Percentiles rank a stretch among this genome's conserved stretches.
These are phyloP conservation scores for Debaryomyces subglobosus DNA, from an alignment of 1,139 yeast species.

Conservation along the genomic window DNA sequence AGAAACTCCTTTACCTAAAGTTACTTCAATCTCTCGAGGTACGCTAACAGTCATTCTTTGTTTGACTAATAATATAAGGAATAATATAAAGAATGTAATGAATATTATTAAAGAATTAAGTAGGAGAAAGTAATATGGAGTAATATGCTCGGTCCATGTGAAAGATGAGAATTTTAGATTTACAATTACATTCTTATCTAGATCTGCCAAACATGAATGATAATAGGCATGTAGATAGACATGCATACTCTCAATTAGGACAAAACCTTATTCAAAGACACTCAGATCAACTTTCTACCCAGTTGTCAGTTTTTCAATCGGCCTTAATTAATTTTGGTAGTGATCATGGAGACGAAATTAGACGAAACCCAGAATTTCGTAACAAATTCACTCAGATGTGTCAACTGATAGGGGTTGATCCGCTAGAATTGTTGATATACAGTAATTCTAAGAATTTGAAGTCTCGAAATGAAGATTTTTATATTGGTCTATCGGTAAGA, in stretches of 20 bases:
- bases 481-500: constrained; percentile 68
- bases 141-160: not conserved
- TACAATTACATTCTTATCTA: not conserved
- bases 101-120: not conserved
- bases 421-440: constrained; percentile 55
- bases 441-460: constrained; percentile 22
- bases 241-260: constrained; percentile 33
- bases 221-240: constrained; percentile 22
- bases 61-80: not conserved
- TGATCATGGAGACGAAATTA: constrained; percentile 63
- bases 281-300: constrained; percentile 56
- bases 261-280: constrained; percentile 39
- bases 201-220: constrained; percentile 2
- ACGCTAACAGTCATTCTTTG: constrained; percentile 10
- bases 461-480: constrained; percentile 50
- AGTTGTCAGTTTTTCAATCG: constrained; percentile 61
- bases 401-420: constrained; percentile 80
- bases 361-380: constrained; percentile 64
- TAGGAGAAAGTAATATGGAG: not conserved
- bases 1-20: constrained; percentile 37
- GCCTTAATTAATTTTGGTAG: constrained; percentile 66
- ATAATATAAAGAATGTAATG: not conserved
- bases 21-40: constrained; percentile 42
- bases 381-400: constrained; percentile 76
- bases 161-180: not conserved